A percentile compares a stretch with the other conserved stretches of the same genome.
Conservation (phyloP, 73 alveolate species). For the Blepharisma japonicum region DNA sequence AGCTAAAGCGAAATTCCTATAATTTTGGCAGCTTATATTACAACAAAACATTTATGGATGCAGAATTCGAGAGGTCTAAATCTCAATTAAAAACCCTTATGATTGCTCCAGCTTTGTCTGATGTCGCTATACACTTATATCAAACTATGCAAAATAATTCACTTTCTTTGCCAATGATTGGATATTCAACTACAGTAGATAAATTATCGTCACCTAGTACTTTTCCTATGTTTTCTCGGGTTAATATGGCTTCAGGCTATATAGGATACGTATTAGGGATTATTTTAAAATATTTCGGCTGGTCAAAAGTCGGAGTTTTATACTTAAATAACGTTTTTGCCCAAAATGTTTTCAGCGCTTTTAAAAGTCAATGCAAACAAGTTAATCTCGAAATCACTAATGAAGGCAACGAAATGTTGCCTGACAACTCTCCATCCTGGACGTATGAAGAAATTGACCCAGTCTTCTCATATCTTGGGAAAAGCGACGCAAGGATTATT, state of each 20-base stretch:
- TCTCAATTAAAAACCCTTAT: not conserved
- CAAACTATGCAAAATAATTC: not conserved
- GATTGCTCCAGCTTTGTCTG: constrained; percentile 22
- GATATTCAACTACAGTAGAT: constrained; percentile 7
- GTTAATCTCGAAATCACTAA: not conserved
- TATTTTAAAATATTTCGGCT: constrained; percentile 16
- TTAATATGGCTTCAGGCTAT: not conserved
- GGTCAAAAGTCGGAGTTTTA: constrained; percentile 12
- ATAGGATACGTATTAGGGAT: not conserved
- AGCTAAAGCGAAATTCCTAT: not conserved
- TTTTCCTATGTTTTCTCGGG: constrained; percentile 15
- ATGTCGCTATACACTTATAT: not conserved
- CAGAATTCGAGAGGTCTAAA: not conserved
- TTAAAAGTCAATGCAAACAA: not conserved
- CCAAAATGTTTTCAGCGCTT: not conserved
- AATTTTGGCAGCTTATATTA: not conserved
- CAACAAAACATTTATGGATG: not conserved
- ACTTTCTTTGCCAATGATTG: not conserved
- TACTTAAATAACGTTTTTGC: constrained; percentile 5
- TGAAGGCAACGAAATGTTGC: constrained; percentile 19
- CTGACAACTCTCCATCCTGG: constrained; percentile 11
- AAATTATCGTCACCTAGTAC: not conserved
- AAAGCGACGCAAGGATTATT: constrained; percentile 26
- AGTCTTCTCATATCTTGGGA: not conserved
- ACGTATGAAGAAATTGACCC: constrained; percentile 3